A percentile compares a stretch with the other conserved stretches of the same genome.
phyloP scores from a whole-genome alignment of 23 red algal species.

The Pyropia yezoensis region DNA sequence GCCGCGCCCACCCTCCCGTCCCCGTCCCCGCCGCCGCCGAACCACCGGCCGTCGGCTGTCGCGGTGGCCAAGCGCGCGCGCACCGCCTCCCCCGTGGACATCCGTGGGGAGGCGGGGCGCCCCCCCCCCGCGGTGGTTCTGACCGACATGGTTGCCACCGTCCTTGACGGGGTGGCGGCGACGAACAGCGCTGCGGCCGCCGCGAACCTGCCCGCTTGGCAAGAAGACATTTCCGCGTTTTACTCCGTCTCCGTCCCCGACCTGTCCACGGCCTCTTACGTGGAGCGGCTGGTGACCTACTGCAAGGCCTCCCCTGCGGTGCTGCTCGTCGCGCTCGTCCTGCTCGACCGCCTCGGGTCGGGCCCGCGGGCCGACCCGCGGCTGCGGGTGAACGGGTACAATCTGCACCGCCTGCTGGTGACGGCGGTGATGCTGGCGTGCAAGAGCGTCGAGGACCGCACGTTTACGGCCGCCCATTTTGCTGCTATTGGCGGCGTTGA shows the following conservation, averaged over 20 bases:
- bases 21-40: no score
- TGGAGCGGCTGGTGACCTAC: constrained; percentile 39
- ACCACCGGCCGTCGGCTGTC: no score
- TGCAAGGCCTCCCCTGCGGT: constrained; percentile 30
- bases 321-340: constrained; percentile 24
- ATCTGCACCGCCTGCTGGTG: constrained; percentile 79
- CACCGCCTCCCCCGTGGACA: no score
- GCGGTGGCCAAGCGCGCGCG: no score
- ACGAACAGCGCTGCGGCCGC: no score
- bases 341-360: constrained; percentile 20
- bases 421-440: constrained; percentile 71
- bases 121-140: no score
- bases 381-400: constrained; percentile 26
- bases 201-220: no score
- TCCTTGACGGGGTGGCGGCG: no score
- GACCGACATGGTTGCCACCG: no score
- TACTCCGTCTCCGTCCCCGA: constrained; percentile 31
- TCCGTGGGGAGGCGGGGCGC: no score
- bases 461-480: constrained; percentile 69
- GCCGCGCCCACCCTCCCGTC: no score
- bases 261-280: constrained; percentile 17
- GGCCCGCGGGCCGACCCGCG: background rate
- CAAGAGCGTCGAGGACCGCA: constrained; percentile 81
- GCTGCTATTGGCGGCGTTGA: constrained; percentile 78
- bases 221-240: constrained; percentile 15